These are phyloP conservation scores for Mycotypha africana DNA, from an alignment of 371 early-diverging fungal genomes.

Conservation along the genomic window DNA sequence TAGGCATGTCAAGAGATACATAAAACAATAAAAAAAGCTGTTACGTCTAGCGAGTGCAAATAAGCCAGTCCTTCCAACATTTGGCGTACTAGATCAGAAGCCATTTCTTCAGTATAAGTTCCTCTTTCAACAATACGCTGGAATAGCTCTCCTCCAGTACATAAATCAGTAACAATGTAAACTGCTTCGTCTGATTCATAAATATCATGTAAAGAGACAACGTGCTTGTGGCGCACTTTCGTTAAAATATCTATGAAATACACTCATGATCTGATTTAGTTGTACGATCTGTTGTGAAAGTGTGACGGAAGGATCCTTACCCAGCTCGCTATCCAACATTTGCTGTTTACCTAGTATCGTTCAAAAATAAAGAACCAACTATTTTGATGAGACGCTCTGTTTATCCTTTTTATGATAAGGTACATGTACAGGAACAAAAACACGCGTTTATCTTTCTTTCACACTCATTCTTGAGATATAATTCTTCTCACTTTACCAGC, in stretches of 20 bases:
- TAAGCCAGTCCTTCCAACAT: slow-evolving; percentile 75
- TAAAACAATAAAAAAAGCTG: background rate
- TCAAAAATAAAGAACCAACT: background rate
- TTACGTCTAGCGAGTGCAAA: slow-evolving; percentile 61
- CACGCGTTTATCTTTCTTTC: too few species aligned
- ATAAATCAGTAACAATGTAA: slow-evolving; percentile 77
- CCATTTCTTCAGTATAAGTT: slow-evolving; percentile 68
- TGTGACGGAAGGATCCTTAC: too few species aligned
- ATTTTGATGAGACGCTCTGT: too few species aligned
- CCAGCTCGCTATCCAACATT: slow-evolving; percentile 81
- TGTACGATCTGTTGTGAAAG: too few species aligned
- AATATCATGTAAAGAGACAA: slow-evolving; percentile 72
- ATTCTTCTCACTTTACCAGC: slow-evolving; percentile 26
- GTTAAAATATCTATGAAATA: slow-evolving; percentile 53
- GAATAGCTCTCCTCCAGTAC: slow-evolving; percentile 82
- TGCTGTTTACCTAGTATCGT: slow-evolving; percentile 55
- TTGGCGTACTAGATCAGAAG: slow-evolving; percentile 58
- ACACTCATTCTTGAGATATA: too few species aligned
- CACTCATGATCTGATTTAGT: background rate
- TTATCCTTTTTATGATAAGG: too few species aligned
- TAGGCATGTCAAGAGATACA: background rate
- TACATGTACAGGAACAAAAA: too few species aligned
- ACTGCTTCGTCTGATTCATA: slow-evolving; percentile 73
- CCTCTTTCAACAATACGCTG: slow-evolving; percentile 72
- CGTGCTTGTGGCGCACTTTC: slow-evolving; percentile 70